A percentile compares a stretch with the other conserved stretches of the same genome.
Evolutionary conservation across 805 yeast genomes (phyloP).

Genomic region (Danielia reshetovae): DNA sequence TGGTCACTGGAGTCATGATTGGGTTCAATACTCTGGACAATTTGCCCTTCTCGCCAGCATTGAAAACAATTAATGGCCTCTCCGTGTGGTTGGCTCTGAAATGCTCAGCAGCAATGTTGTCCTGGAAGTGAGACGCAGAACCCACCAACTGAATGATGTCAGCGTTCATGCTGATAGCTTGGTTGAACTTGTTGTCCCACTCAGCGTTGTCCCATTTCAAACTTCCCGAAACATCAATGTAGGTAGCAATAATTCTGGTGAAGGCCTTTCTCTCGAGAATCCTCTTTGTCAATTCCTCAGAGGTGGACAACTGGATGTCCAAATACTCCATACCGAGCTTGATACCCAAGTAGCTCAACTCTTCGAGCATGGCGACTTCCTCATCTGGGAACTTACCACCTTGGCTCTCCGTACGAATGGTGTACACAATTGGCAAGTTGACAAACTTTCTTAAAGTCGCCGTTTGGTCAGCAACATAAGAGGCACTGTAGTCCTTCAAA

Average conservation of each 20-base stretch:
- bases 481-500: slow-evolving; percentile 45
- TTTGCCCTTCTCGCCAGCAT: slow-evolving; percentile 74
- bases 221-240: slow-evolving; percentile 66
- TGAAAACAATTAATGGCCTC: slow-evolving; percentile 76
- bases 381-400: slow-evolving; percentile 79
- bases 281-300: slow-evolving; percentile 49
- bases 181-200: slow-evolving; percentile 71
- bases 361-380: slow-evolving; percentile 43
- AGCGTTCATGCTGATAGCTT: slow-evolving; percentile 59
- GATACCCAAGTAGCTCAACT: slow-evolving; percentile 58
- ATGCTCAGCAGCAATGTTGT: slow-evolving; percentile 66
- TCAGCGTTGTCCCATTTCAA: slow-evolving; percentile 64
- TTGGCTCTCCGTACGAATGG: slow-evolving; percentile 72
- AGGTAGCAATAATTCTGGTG: slow-evolving; percentile 77
- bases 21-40: slow-evolving; percentile 75
- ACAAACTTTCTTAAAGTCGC: slow-evolving; percentile 63
- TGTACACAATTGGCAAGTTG: slow-evolving; percentile 72
- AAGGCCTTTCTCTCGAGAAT: slow-evolving; percentile 51
- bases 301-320: slow-evolving; percentile 73
- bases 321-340: slow-evolving; percentile 76
- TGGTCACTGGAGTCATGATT: slow-evolving; percentile 81
- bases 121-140: slow-evolving; percentile 56
- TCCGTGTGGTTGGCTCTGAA: slow-evolving; percentile 56
- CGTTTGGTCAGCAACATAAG: slow-evolving; percentile 69
- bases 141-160: slow-evolving; percentile 86